phyloP scores from a whole-genome alignment of 2,329 filamentous ascomycete species.

The Pestalotiopsis sp. region DNA sequence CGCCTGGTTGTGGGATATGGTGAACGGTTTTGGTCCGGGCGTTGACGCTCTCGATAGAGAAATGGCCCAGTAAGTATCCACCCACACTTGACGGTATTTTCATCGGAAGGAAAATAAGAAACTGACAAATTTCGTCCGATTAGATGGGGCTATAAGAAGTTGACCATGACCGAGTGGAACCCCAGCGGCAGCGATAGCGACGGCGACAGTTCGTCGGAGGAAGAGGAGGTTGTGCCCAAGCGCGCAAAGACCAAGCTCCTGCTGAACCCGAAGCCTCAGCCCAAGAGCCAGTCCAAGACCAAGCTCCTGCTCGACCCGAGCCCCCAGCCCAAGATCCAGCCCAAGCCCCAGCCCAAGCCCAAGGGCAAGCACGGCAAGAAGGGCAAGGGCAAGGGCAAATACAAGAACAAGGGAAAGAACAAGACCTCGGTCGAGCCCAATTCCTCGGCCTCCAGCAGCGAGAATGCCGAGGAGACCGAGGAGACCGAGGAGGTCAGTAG shows the following conservation, averaged over 20 bases:
- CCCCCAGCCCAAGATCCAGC: background rate
- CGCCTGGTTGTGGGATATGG: slow-evolving; percentile 7
- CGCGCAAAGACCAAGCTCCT: background rate
- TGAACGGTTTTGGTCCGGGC: background rate
- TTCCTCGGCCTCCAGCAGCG: background rate
- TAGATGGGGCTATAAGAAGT: background rate
- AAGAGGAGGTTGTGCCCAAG: background rate
- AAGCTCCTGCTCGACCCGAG: background rate
- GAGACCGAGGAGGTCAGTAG: background rate
- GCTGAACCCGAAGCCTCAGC: background rate
- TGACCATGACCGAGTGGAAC: too few relatives aligned
- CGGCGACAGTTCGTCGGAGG: too few relatives aligned
- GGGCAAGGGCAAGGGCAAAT: too few relatives aligned
- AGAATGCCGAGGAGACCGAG: background rate
- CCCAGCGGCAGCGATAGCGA: too few relatives aligned
- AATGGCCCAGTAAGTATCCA: background rate
- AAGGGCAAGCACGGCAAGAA: background rate
- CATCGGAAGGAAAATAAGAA: background rate
- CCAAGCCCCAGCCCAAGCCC: background rate
- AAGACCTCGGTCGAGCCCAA: background rate
- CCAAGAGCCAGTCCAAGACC: background rate
- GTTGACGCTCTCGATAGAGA: background rate
- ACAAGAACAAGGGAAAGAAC: too few relatives aligned
- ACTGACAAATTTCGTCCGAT: background rate
- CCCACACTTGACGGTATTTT: background rate